Percentiles rank a stretch among this genome's conserved stretches.
Conservation (phyloP, 805 yeast species). For the Limtongozyma cylindracea region DNA sequence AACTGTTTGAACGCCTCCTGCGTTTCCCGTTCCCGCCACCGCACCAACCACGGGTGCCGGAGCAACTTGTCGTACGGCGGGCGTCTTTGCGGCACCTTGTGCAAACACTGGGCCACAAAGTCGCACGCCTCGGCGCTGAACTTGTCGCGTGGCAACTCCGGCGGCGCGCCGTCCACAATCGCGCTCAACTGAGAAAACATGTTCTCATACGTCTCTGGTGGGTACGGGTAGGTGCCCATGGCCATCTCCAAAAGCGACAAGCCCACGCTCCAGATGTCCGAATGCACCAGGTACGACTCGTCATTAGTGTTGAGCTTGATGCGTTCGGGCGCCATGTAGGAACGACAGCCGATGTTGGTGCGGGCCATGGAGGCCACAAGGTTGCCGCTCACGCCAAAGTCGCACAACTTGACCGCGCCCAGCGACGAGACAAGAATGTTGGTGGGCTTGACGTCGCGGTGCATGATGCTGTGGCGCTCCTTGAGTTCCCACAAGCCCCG, state of each 20-base stretch:
- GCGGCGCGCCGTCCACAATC: conserved; percentile 29
- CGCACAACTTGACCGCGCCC: conserved; percentile 85
- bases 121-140: conserved; percentile 59
- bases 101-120: conserved; percentile 55
- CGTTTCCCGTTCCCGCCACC: conserved; percentile 15
- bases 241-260: conserved; percentile 72
- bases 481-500: conserved; percentile 64
- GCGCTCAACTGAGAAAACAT: conserved; percentile 87
- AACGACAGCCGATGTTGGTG: conserved; percentile 93
- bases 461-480: conserved; percentile 80
- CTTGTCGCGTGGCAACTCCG: conserved; percentile 4
- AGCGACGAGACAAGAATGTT: conserved; percentile 59
- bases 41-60: conserved; percentile 63
- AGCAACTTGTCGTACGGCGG: conserved; percentile 60
- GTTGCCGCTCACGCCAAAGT: conserved; percentile 91
- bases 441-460: conserved; percentile 93
- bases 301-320: conserved; percentile 57
- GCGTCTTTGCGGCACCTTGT: conserved; percentile 57
- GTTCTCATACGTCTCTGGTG: conserved; percentile 76
- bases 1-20: too few species aligned
- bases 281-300: conserved; percentile 69
- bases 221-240: conserved; percentile 84
- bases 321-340: conserved; percentile 97
- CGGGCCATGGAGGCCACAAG: conserved; percentile 85
- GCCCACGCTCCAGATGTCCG: conserved; percentile 92